A percentile compares a stretch with the other conserved stretches of the same genome.
Conservation (phyloP, 2,329 filamentous ascomycete genomes). For the Neonectria sp. region DNA sequence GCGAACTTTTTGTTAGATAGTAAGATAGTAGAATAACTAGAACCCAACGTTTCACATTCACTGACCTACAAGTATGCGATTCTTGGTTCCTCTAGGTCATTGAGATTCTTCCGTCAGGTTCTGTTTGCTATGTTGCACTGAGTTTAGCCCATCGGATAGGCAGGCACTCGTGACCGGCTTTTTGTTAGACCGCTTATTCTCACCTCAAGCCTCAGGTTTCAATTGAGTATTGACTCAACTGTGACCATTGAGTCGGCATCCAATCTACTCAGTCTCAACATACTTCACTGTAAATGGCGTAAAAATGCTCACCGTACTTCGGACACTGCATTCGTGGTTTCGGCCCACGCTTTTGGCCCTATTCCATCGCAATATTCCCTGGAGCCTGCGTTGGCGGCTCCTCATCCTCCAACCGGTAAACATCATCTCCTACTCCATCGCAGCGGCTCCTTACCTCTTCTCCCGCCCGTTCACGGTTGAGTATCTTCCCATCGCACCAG, state of each 20-base stretch:
- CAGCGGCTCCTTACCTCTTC: slow-evolving; percentile 54
- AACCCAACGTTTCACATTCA: too few relatives aligned
- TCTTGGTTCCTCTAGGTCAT: not conserved
- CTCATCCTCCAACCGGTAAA: slow-evolving; percentile 59
- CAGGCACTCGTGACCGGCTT: slow-evolving; percentile 7
- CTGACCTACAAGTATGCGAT: too few relatives aligned
- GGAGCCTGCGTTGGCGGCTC: slow-evolving; percentile 59
- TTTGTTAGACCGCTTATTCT: slow-evolving; percentile 37
- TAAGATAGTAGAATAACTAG: too few relatives aligned
- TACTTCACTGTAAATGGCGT: not conserved
- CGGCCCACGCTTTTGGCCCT: slow-evolving; percentile 53
- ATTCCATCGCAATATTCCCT: slow-evolving; percentile 55
- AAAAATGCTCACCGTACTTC: slow-evolving; percentile 22
- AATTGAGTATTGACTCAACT: not conserved
- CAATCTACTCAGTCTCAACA: not conserved
- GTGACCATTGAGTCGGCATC: not conserved
- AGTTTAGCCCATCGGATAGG: not conserved
- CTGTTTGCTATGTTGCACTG: not conserved
- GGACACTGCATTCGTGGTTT: slow-evolving; percentile 40
- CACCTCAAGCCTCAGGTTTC: not conserved
- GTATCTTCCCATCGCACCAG: slow-evolving; percentile 50
- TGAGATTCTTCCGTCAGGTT: not conserved
- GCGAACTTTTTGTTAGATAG: too few relatives aligned
- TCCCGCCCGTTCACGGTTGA: slow-evolving; percentile 52
- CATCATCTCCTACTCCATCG: slow-evolving; percentile 56